These are phyloP conservation scores for Nyctanthes arbortristis DNA, from an alignment of 257 asterid genomes.

Conservation along the genomic window DNA sequence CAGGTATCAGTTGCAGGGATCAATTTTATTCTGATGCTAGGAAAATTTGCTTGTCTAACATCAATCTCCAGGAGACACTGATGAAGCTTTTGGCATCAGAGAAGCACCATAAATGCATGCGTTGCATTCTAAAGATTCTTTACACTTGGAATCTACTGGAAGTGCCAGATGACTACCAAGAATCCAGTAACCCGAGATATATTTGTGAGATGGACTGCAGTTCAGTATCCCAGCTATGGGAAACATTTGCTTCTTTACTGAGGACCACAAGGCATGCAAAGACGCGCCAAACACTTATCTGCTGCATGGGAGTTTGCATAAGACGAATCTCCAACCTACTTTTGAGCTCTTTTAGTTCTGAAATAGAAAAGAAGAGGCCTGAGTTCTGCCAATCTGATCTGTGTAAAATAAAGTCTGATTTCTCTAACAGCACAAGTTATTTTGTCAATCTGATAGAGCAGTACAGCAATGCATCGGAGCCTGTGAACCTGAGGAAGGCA, in stretches of 20 bases:
- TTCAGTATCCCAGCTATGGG: constrained; percentile 69
- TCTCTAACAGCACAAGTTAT: constrained; percentile 50
- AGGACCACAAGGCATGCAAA: constrained; percentile 74
- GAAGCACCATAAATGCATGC: constrained; percentile 76
- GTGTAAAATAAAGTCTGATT: constrained; percentile 33
- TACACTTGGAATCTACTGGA: constrained; percentile 73
- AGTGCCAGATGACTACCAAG: constrained; percentile 37
- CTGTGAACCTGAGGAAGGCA: constrained; percentile 76
- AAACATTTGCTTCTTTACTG: constrained; percentile 64
- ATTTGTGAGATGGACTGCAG: constrained; percentile 52
- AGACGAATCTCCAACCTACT: constrained; percentile 51
- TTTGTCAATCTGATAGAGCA: constrained; percentile 60
- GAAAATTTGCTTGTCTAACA: constrained; percentile 44
- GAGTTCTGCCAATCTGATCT: constrained; percentile 32
- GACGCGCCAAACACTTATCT: constrained; percentile 65
- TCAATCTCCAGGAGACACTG: constrained; percentile 59
- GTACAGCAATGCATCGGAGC: constrained; percentile 69
- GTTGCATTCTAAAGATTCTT: constrained; percentile 73
- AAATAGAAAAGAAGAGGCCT: constrained; percentile 24
- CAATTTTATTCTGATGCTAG: constrained; percentile 41
- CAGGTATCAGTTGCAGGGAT: constrained; percentile 28
- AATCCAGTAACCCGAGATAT: constrained; percentile 36
- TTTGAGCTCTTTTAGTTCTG: constrained; percentile 40
- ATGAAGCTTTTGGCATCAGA: constrained; percentile 62
- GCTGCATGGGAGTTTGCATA: constrained; percentile 90